Evolutionary conservation across 495 filamentous ascomycete genomes (phyloP), one percentile per base, ranked within the genome.

Genomic region (Aspergillus asperescens): DNA sequence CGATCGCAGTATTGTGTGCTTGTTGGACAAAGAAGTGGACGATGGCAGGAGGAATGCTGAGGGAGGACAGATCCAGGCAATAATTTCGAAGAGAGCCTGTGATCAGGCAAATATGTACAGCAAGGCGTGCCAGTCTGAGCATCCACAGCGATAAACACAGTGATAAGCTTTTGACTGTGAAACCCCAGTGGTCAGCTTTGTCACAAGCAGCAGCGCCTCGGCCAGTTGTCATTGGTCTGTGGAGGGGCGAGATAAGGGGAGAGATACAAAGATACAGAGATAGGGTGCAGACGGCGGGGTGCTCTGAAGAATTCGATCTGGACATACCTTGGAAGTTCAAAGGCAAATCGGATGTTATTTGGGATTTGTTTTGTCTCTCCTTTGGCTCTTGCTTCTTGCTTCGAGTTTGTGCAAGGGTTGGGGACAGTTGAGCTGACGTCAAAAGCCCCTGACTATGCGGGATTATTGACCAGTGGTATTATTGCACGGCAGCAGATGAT

Each of bases 191-290:
- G 52, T 60, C 54, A 60, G 55, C 54, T 54, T 47, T 45, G 54
- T 48, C 52, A 58, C 18, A 25, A 28, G 48, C 15, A 45, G 19
- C 13, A 40, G 20, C 45, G 39, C 24, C 48, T 39, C 18, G 24
- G n/a, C n/a, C n/a, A n/a, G n/a, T 38, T 24, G 35, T 68, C 62
- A 57, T 45, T 22, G 49, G 51, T 7, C 40, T 38, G 24, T 62
- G 59, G 62, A 62, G 61, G 62, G 59, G 61, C 47, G 52, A 69
- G 66, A 69, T 69, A 68, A 68, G 66, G 47, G 20, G 31, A 44
- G n/a, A 20, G 48, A 56, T 29, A 28, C 31, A 44, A n/a, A 20
- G 48, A 56, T 29, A 35, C 10, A 49, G 44, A 31, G 41, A 50
- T 32, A 52, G 16, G 27, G 27, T 38, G 49, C 23, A 49, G 47